Conservation (phyloP, 768 basidiomycete genomes). For the Kwoniella sp. region DNA sequence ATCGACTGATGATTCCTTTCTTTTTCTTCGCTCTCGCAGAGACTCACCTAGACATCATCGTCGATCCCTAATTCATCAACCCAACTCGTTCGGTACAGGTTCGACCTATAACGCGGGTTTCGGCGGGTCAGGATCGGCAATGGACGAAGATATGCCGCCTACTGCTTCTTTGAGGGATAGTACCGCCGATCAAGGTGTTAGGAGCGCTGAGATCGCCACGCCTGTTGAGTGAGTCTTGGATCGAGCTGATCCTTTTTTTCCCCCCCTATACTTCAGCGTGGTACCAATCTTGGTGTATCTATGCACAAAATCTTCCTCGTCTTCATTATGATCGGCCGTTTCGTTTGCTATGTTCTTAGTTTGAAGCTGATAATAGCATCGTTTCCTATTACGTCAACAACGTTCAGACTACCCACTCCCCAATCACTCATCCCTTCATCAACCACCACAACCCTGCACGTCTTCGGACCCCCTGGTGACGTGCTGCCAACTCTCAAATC, state of each 20-base stretch:
- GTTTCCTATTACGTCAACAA: not conserved
- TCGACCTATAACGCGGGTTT: conserved; percentile 22
- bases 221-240: conserved; percentile 24
- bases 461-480: conserved; percentile 45
- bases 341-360: no score
- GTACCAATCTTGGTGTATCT: no score
- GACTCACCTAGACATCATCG: conserved; percentile 19
- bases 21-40: no score
- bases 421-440: conserved; percentile 30
- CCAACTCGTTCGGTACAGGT: conserved; percentile 17
- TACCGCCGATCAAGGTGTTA: not conserved
- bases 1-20: no score
- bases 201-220: not conserved
- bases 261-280: no score
- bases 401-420: conserved; percentile 24
- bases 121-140: conserved; percentile 7
- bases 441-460: conserved; percentile 36
- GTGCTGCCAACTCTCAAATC: conserved; percentile 31
- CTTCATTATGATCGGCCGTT: no score
- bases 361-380: not conserved
- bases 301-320: no score
- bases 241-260: not conserved
- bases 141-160: conserved; percentile 50
- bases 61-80: conserved; percentile 18
- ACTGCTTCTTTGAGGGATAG: conserved; percentile 38